Evolutionary conservation across 2,329 filamentous ascomycete species (phyloP).

Genomic region (Cladosporium sp.): DNA sequence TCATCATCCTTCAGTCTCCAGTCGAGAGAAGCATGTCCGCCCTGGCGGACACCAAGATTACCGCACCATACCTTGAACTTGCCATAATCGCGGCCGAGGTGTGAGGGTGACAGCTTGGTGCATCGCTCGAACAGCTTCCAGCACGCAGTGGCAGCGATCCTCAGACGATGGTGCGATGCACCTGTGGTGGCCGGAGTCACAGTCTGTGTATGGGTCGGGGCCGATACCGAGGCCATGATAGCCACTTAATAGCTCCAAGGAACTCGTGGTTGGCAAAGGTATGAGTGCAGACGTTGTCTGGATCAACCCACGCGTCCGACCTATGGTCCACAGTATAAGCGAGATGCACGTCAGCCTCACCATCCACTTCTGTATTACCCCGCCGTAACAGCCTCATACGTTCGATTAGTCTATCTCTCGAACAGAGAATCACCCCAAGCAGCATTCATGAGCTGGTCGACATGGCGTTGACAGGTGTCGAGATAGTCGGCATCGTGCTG

Average conservation of each 20-base stretch:
- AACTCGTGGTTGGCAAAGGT: too few relatives aligned
- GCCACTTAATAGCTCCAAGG: background rate
- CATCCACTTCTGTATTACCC: background rate
- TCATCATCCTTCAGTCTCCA: constrained; percentile 2
- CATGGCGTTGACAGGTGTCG: constrained; percentile 3
- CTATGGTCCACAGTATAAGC: background rate
- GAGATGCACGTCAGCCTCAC: background rate
- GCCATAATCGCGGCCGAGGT: background rate
- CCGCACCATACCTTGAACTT: constrained; percentile 9
- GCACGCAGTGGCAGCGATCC: background rate
- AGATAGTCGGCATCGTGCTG: constrained; percentile 5
- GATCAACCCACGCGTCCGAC: background rate
- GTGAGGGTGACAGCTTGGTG: background rate
- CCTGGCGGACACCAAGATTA: background rate
- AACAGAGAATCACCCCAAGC: background rate
- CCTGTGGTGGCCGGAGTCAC: background rate
- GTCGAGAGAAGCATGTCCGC: constrained; percentile 14
- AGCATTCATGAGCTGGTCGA: background rate
- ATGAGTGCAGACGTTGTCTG: background rate
- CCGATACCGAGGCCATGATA: background rate
- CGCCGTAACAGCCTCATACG: background rate
- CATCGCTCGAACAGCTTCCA: background rate
- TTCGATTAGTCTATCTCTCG: background rate
- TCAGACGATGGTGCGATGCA: background rate
- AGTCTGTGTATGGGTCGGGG: background rate